Evolutionary conservation across 2,329 filamentous ascomycete species (phyloP).

Genomic region (Didymella glomerata): DNA sequence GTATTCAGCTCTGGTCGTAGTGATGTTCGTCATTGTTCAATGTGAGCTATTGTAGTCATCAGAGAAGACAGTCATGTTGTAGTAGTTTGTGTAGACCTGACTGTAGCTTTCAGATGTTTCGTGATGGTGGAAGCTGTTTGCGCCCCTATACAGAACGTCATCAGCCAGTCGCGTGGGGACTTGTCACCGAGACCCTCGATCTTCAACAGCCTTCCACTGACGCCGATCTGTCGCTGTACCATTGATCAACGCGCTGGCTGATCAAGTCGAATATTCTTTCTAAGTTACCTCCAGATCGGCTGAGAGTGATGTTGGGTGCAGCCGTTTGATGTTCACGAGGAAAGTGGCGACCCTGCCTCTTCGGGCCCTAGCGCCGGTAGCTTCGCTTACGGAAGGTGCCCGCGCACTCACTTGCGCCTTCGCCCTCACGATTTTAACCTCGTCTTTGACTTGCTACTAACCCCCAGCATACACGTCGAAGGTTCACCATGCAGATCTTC

Average conservation of each 20-base stretch:
- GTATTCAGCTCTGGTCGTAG: neutral
- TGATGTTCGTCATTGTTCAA: neutral
- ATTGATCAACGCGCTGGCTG: neutral
- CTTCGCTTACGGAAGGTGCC: constrained; percentile 6
- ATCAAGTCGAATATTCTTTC: neutral
- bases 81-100: neutral
- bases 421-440: constrained; percentile 4
- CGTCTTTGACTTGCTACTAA: constrained; percentile 8
- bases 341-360: constrained; percentile 1
- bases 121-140: neutral
- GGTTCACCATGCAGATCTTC: constrained; percentile 67
- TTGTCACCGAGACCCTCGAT: neutral
- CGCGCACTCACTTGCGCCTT: constrained; percentile 5
- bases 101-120: neutral
- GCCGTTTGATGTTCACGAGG: neutral
- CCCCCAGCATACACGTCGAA: constrained; percentile 2
- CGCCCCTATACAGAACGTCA: neutral
- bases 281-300: neutral
- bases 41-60: neutral
- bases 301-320: neutral
- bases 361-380: constrained; percentile 2
- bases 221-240: neutral
- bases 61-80: neutral
- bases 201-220: neutral
- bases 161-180: neutral